These are phyloP conservation scores for Fallopia convolvulus DNA, from an alignment of 148 eudicot genomes.

Conservation along the genomic window DNA sequence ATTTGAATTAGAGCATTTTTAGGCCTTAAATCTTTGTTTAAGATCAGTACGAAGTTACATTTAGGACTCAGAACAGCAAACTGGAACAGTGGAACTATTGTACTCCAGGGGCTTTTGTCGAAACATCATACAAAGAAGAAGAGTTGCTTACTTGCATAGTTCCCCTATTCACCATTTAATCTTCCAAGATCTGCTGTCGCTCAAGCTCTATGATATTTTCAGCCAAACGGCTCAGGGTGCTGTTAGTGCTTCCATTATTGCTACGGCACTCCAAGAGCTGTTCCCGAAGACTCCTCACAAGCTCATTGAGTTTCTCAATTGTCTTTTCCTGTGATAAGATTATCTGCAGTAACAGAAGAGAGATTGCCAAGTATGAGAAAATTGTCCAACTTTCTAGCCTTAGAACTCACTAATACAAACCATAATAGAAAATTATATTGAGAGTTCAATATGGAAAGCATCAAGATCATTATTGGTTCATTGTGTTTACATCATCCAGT, in stretches of 20 bases:
- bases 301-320: conserved; percentile 81
- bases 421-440: neutral
- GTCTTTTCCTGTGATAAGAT: conserved; percentile 88
- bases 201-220: conserved; percentile 65
- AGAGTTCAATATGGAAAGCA: neutral
- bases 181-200: conserved; percentile 59
- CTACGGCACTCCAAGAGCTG: conserved; percentile 57
- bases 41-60: conserved; percentile 1
- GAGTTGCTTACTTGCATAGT: neutral
- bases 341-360: conserved; percentile 33
- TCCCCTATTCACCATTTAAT: conserved; percentile 12
- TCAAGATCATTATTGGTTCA: neutral
- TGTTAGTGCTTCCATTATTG: conserved; percentile 42
- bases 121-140: neutral
- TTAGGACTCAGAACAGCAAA: neutral
- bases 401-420: neutral
- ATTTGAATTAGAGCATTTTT: neutral
- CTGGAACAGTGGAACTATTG: neutral
- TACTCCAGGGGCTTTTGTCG: neutral
- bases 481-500: neutral
- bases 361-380: neutral
- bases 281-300: conserved; percentile 56
- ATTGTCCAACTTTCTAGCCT: neutral
- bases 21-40: neutral
- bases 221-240: conserved; percentile 37